Evolutionary conservation across 1,284 basidiomycete genomes (phyloP).

Genomic region (Leccinum fuscescens): DNA sequence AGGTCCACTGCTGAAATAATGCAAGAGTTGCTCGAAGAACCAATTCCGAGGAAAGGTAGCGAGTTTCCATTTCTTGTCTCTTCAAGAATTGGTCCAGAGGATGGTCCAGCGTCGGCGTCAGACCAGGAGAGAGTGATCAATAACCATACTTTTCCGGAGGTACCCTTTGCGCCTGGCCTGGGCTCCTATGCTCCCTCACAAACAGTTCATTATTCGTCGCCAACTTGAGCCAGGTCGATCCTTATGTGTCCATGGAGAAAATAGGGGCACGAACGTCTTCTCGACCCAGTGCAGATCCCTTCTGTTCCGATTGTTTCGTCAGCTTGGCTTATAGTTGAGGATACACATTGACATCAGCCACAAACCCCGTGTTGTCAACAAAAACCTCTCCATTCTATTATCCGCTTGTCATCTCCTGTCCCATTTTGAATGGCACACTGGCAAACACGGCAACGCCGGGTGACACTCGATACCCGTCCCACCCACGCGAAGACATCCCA

Average conservation of each 20-base stretch:
- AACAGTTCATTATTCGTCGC: no score
- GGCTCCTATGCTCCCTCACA: no score
- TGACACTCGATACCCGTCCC: background rate
- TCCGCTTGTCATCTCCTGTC: no score
- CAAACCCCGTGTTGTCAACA: slow-evolving; percentile 12
- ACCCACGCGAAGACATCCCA: background rate
- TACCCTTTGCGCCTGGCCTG: no score
- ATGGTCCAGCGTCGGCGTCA: background rate
- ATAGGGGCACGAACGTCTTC: no score
- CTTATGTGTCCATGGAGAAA: no score
- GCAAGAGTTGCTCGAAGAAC: background rate
- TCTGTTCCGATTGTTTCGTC: no score
- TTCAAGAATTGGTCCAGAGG: background rate
- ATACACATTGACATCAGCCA: slow-evolving; percentile 2
- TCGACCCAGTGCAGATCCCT: no score
- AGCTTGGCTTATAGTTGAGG: no score
- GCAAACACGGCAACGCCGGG: slow-evolving; percentile 1
- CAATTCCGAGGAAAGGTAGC: background rate
- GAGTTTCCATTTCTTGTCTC: background rate
- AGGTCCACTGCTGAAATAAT: background rate
- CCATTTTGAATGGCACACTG: slow-evolving; percentile 14
- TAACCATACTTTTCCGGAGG: no score
- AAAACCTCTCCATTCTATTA: slow-evolving; percentile 9
- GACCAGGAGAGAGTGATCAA: background rate
- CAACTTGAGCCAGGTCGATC: no score